phyloP scores from a whole-genome alignment of 768 basidiomycete species.

The Gautieria morchelliformis region DNA sequence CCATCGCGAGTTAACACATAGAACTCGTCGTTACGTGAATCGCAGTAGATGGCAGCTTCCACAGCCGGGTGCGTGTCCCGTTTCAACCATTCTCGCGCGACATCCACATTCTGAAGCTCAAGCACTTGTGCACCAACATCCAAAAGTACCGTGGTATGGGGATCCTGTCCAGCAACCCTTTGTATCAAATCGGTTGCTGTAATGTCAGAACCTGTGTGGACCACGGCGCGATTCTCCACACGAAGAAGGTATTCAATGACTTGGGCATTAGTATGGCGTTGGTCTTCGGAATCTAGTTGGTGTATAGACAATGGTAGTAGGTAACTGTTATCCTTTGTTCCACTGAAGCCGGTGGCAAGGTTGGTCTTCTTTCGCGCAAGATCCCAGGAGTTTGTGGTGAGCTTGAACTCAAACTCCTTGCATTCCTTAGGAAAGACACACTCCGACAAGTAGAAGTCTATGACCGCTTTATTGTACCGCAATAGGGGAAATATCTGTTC shows the following conservation, averaged over 20 bases:
- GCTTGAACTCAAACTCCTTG: conserved; percentile 36
- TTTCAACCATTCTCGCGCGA: conserved; percentile 33
- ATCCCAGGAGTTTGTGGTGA: conserved; percentile 47
- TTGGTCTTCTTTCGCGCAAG: conserved; percentile 29
- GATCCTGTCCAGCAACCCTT: conserved; percentile 26
- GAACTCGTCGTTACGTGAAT: conserved; percentile 25
- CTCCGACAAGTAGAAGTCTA: conserved; percentile 38
- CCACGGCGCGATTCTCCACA: conserved; percentile 14
- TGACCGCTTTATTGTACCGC: conserved; percentile 24
- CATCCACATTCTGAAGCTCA: conserved; percentile 34
- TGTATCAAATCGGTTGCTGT: conserved; percentile 19
- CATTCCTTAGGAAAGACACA: conserved; percentile 43
- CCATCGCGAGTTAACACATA: conserved; percentile 29
- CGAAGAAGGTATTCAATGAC: conserved; percentile 17
- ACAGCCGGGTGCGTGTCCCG: conserved; percentile 14
- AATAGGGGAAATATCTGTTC: conserved; percentile 25
- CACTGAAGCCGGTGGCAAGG: conserved; percentile 42
- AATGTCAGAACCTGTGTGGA: neutral
- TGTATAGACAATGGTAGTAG: conserved; percentile 26
- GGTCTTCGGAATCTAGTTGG: conserved; percentile 29
- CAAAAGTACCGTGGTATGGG: conserved; percentile 37
- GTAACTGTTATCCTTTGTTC: conserved; percentile 40
- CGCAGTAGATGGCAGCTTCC: conserved; percentile 35
- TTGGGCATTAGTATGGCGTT: conserved; percentile 38
- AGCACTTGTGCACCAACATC: conserved; percentile 53